Evolutionary conservation across 2,329 filamentous ascomycete genomes (phyloP), one percentile per base, ranked within the genome.

Genomic region (Alternaria panax): DNA sequence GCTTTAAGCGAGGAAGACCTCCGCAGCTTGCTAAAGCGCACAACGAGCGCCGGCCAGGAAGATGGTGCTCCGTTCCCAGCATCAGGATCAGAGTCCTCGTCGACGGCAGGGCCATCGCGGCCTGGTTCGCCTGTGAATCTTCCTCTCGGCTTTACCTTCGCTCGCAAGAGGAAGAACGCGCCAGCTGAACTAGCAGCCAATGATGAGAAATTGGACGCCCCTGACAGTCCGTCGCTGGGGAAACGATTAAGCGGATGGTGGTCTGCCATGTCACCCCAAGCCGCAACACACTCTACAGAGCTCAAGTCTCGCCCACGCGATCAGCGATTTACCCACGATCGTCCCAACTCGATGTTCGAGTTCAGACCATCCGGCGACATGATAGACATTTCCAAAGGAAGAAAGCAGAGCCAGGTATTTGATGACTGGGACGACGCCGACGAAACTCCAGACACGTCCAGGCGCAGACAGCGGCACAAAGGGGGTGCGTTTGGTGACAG

Each of bases 1-100:
- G 73, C 81, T 6, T 69, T 84, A 6, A 81, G 79, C 18, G 80
- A 82, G 59, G 82, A 84, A 32, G 82, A 84, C 57, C 73, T 84
- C 6, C 73, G 74, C 42, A 72, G 68, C 3, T 71, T 84, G 20
- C 75, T 83, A 27, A 69, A 70, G 28, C 67, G 69, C 24, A 69
- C 69, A 14, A 74, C 69, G 41, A 69, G 68, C 43, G 65, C 66
- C 47, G 56, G 48, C 3, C 52, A 52, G 14, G 66, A 64, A 18
- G 64, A 45, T 18, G 57, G 42, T 11, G 38, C 40, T 14, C 41
- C 41, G 9, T 70, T 73, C 41, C 67, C 69, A 7, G 54, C 70
- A 9, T 71, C 73, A 5, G 70, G 63, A 16, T 73, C 72, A 4
- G 74, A 76, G 36, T 73, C 71, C 1, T 74, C 75, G 2, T 73